Evolutionary conservation across 768 basidiomycete genomes (phyloP), one percentile per base, ranked within the genome.

Genomic region (Daedaleopsis nitida): DNA sequence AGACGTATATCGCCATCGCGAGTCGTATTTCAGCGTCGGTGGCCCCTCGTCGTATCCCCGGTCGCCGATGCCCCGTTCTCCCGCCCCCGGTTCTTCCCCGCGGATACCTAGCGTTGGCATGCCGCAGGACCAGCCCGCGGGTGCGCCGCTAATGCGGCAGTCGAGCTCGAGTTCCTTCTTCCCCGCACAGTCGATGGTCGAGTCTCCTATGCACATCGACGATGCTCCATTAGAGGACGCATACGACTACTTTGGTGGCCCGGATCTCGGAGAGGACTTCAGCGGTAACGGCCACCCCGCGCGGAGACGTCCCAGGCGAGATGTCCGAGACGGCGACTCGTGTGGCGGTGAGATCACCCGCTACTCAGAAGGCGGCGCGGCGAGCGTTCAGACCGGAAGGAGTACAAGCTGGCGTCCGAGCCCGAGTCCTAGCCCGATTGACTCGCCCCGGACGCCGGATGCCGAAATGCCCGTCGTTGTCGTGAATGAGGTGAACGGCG

Each of bases 161-260:
- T 17, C 56, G n/a, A 56, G 43, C 42, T 42, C 60, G 37, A 67
- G 58, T 73, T 72, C 73, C 16, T 66, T 68, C 58, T 68, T 65
- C 49, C 50, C 59, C 39, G 5, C 62, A 32, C 48, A 66, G 38
- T 32, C 45, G 32, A 27, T 52, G 21, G 51, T 58, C 52, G 65
- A 63, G 32, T 69, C 68, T 35, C 70, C 70, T 0, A 59, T 63
- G 60, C 64, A 57, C 23, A 63, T 65, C 51, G 68, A 64, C 58
- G 75, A 74, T 62, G 73, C 73, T 14, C 76, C 77, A 53, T 72
- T 77, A 38, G 77, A 73, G 34, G 78, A 77, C 63, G 82, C 82
- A 16, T 83, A 82, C 65, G 85, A 87, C 66, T 84, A 85, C 72
- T 86, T 87, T 65, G 81, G 74, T 11, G 85, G 82, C 1, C 80